A percentile compares a stretch with the other conserved stretches of the same genome.
Evolutionary conservation across 1,284 basidiomycete genomes (phyloP).

Genomic region (Wolfiporia cocos): DNA sequence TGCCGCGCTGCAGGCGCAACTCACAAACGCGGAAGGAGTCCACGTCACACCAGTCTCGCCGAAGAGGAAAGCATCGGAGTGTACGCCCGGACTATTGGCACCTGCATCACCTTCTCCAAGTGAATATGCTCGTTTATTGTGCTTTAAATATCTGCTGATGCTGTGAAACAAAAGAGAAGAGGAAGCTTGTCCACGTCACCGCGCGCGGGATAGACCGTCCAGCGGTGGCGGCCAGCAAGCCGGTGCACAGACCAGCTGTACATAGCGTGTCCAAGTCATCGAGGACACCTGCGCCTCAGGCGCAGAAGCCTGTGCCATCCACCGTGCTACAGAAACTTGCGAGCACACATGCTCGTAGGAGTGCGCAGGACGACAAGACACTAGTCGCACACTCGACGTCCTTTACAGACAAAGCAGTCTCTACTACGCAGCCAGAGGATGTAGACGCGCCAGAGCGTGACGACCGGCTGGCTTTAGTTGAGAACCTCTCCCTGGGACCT

Average conservation of each 20-base stretch:
- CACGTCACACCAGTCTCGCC: conserved; percentile 30
- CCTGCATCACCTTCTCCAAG: conserved; percentile 69
- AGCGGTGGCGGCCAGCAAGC: too few species aligned
- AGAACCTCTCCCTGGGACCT: conserved; percentile 74
- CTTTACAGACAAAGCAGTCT: conserved; percentile 35
- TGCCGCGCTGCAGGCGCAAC: conserved; percentile 34
- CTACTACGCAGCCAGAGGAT: not conserved
- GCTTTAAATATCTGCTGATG: not conserved
- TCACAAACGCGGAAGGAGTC: conserved; percentile 25
- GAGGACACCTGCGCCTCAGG: conserved; percentile 1
- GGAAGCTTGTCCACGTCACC: too few species aligned
- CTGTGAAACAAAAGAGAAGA: conserved; percentile 33
- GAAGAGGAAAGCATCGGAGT: conserved; percentile 37
- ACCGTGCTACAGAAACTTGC: conserved; percentile 44
- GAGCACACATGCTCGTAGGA: conserved; percentile 21
- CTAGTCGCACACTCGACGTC: conserved; percentile 32
- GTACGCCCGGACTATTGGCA: conserved; percentile 39
- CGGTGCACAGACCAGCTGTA: too few species aligned
- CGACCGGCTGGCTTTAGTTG: conserved; percentile 65
- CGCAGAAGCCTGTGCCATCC: conserved; percentile 32
- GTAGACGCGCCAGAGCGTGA: conserved; percentile 38
- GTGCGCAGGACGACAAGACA: conserved; percentile 14
- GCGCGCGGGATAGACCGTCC: too few species aligned
- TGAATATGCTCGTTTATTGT: conserved; percentile 27
- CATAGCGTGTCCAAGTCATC: too few species aligned